These are phyloP conservation scores for Kodamaea derodonti DNA, from an alignment of 1,139 yeast species.

Conservation along the genomic window DNA sequence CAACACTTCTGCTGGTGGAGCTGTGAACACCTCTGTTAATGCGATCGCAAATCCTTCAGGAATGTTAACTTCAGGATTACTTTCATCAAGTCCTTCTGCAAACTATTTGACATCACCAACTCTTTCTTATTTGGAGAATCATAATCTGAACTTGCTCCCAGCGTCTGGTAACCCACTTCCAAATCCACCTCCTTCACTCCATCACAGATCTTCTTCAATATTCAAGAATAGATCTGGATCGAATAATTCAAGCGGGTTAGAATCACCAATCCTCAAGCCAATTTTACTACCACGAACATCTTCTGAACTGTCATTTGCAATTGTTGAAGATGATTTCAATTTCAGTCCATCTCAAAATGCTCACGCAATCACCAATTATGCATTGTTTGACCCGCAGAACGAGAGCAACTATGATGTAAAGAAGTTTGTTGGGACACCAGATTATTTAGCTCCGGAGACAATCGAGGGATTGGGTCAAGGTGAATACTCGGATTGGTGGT, in stretches of 20 bases:
- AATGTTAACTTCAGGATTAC: neutral
- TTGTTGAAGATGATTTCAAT: constrained; percentile 46
- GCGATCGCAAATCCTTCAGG: constrained; percentile 2
- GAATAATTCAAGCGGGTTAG: constrained; percentile 36
- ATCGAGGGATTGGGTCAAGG: constrained; percentile 83
- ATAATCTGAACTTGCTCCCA: neutral
- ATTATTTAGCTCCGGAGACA: constrained; percentile 95
- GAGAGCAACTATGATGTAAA: constrained; percentile 37
- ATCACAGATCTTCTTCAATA: constrained; percentile 11
- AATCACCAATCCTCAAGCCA: constrained; percentile 50
- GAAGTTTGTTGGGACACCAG: constrained; percentile 94
- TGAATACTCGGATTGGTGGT: constrained; percentile 97
- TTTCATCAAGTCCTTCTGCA: constrained; percentile 1
- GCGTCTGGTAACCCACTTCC: constrained; percentile 5
- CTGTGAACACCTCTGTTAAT: constrained; percentile 2
- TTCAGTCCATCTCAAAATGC: constrained; percentile 23
- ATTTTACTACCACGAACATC: constrained; percentile 40
- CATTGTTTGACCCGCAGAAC: constrained; percentile 67
- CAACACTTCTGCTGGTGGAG: constrained; percentile 15
- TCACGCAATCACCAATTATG: constrained; percentile 41
- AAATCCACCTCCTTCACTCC: constrained; percentile 14
- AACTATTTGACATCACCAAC: constrained; percentile 12
- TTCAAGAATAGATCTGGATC: constrained; percentile 23
- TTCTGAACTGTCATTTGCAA: constrained; percentile 54
- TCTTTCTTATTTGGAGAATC: constrained; percentile 11